These are phyloP conservation scores for Vitis cinerea DNA, from an alignment of 164 flowering plant species.

Conservation along the genomic window DNA sequence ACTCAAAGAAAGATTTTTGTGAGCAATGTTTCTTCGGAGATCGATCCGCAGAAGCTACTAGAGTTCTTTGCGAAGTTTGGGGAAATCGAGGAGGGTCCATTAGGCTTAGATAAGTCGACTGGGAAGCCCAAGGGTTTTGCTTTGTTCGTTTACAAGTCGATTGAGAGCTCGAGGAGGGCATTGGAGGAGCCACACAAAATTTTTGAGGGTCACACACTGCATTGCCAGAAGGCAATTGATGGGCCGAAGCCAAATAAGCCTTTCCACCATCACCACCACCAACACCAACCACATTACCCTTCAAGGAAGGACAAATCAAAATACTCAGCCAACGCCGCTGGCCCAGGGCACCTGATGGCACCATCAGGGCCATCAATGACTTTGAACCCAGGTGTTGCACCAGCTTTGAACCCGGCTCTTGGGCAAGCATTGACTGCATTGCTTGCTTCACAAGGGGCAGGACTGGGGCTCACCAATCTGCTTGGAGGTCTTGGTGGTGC, in stretches of 20 bases:
- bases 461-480: conserved; percentile 56
- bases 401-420: conserved; percentile 57
- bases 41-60: conserved; percentile 32
- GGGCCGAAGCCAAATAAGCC: conserved; percentile 21
- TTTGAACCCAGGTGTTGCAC: conserved; percentile 44
- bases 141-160: conserved; percentile 34
- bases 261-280: conserved; percentile 20
- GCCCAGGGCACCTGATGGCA: conserved; percentile 62
- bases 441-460: conserved; percentile 68
- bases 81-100: conserved; percentile 46
- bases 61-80: conserved; percentile 41
- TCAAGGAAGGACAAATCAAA: conserved; percentile 35
- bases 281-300: conserved; percentile 18
- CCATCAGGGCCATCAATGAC: conserved; percentile 37
- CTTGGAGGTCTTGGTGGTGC: conserved; percentile 53
- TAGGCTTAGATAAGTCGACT: conserved; percentile 41
- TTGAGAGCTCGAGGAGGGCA: conserved; percentile 39
- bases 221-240: conserved; percentile 45
- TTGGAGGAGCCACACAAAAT: conserved; percentile 49
- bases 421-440: conserved; percentile 76
- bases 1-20: conserved; percentile 39
- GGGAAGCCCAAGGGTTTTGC: conserved; percentile 49
- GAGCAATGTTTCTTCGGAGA: conserved; percentile 36
- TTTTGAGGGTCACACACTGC: conserved; percentile 40
- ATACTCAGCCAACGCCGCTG: conserved; percentile 11